phyloP scores from a whole-genome alignment of 2,329 filamentous ascomycete genomes.

The Nannizziopsis arthrosporioides region DNA sequence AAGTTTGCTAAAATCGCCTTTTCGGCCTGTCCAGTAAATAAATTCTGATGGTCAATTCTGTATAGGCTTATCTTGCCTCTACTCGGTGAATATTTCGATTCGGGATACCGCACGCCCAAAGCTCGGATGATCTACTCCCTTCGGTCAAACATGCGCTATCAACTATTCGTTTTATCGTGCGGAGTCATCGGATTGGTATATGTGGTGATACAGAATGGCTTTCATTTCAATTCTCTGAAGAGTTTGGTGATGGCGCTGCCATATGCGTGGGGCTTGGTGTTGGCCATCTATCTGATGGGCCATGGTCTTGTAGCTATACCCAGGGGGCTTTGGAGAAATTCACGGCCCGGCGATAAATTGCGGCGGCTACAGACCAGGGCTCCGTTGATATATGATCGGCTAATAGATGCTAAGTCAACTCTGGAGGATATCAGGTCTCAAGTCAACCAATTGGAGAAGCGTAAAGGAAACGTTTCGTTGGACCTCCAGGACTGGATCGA shows the following conservation, averaged over 20 bases:
- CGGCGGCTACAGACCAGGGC: constrained; percentile 66
- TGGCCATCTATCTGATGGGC: constrained; percentile 96
- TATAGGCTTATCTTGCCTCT: constrained; percentile 76
- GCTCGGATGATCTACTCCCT: constrained; percentile 74
- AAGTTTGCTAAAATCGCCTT: constrained; percentile 20
- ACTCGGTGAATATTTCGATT: constrained; percentile 87
- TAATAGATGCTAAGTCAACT: constrained; percentile 70
- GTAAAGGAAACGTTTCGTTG: constrained; percentile 65
- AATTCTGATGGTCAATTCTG: constrained; percentile 5
- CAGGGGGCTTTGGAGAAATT: constrained; percentile 64
- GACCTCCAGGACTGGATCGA: constrained; percentile 92
- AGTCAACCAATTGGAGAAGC: constrained; percentile 63
- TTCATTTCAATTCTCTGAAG: constrained; percentile 63
- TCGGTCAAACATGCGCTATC: constrained; percentile 77
- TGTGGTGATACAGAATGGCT: constrained; percentile 65
- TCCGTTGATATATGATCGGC: constrained; percentile 70
- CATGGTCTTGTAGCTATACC: constrained; percentile 91
- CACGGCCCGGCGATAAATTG: constrained; percentile 62
- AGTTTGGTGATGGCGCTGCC: constrained; percentile 81
- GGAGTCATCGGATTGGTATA: constrained; percentile 66
- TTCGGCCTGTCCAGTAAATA: not conserved
- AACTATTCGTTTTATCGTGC: constrained; percentile 63
- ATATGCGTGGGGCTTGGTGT: constrained; percentile 81
- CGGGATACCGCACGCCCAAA: constrained; percentile 78
- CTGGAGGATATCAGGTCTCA: constrained; percentile 73